Conservation (phyloP, 2,329 filamentous ascomycete genomes). For the Pseudogymnoascus destructans region DNA sequence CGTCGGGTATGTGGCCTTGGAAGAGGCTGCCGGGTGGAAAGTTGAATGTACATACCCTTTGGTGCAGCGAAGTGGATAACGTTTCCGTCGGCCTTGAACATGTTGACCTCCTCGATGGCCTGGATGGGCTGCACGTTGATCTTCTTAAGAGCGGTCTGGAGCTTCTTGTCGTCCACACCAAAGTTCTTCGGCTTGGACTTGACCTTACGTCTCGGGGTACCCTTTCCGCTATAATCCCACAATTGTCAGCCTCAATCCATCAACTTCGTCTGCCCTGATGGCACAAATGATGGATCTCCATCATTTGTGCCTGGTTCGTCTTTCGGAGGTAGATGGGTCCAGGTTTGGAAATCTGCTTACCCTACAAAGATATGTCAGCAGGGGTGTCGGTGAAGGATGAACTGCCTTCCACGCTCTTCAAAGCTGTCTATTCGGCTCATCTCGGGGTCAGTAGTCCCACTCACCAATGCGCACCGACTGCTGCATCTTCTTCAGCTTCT, state of each 20-base stretch:
- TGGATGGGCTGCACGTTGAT: constrained; percentile 99
- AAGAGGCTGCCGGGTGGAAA: background rate
- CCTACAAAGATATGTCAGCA: constrained; percentile 9
- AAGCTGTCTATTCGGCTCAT: constrained; percentile 3
- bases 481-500: constrained; percentile 54
- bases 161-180: constrained; percentile 98
- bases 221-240: constrained; percentile 59
- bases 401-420: background rate
- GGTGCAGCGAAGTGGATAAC: constrained; percentile 98
- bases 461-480: constrained; percentile 40
- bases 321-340: background rate
- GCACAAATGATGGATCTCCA: too few species aligned
- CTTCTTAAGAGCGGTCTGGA: constrained; percentile 95
- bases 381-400: background rate
- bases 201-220: constrained; percentile 91
- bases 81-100: constrained; percentile 99
- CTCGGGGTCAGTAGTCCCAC: constrained; percentile 7
- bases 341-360: constrained; percentile 6
- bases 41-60: constrained; percentile 53
- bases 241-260: constrained; percentile 20
- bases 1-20: background rate
- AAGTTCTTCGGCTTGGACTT: constrained; percentile 94
- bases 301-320: constrained; percentile 1
- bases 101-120: constrained; percentile 99
- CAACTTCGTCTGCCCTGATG: constrained; percentile 3